phyloP scores from a whole-genome alignment of 129 eudicot species.

The Rutidosis leptorrhynchoides region DNA sequence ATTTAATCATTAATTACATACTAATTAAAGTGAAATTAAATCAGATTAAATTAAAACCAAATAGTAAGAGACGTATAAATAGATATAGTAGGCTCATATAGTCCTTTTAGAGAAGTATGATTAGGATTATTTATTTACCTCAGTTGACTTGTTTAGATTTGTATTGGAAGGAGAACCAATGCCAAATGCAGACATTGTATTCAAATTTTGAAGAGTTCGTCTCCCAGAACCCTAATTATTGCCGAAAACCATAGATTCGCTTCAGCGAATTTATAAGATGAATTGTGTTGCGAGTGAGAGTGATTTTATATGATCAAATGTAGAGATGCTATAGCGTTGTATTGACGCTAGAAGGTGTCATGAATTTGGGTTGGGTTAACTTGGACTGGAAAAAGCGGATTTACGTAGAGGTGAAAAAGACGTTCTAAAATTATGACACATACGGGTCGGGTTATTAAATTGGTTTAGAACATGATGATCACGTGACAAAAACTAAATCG shows the following conservation, averaged over 20 bases:
- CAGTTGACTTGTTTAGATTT: slow-evolving; percentile 68
- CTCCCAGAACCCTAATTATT: slow-evolving; percentile 21
- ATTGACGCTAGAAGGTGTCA: neutral
- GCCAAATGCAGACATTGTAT: slow-evolving; percentile 56
- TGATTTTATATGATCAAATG: neutral
- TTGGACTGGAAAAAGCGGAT: neutral
- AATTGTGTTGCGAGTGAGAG: neutral
- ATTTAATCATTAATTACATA: neutral
- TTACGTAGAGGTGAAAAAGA: too few relatives aligned
- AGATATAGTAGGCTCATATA: neutral
- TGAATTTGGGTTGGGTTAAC: neutral
- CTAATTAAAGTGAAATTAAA: slow-evolving; percentile 9
- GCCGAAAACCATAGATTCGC: neutral
- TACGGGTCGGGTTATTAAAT: too few relatives aligned
- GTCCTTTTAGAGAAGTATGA: neutral
- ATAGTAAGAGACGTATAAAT: neutral
- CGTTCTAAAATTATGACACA: too few relatives aligned
- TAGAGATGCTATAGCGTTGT: slow-evolving; percentile 4
- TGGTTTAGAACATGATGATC: too few relatives aligned
- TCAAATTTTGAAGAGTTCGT: neutral
- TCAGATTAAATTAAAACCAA: neutral
- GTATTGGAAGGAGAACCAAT: slow-evolving; percentile 36
- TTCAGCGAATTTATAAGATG: neutral
- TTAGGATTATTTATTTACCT: slow-evolving; percentile 36
- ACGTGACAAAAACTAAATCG: too few relatives aligned